phyloP scores from a whole-genome alignment of 306 rosid species.

The Trifolium fragiferum region DNA sequence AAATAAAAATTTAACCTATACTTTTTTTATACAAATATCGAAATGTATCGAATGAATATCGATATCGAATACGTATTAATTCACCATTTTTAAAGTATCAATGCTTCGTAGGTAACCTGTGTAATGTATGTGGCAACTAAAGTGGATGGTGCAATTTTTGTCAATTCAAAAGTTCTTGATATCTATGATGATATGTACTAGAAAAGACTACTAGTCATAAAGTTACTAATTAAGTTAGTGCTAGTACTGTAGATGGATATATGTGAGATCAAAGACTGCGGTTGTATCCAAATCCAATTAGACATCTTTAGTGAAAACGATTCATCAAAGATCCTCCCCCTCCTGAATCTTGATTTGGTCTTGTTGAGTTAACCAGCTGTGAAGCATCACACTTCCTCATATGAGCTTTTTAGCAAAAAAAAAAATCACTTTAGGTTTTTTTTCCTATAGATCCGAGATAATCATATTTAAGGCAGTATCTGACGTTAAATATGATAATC shows the following conservation, averaged over 20 bases:
- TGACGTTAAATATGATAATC: too few relatives aligned
- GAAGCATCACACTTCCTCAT: too few relatives aligned
- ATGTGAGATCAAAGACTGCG: not conserved
- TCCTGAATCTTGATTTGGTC: not conserved
- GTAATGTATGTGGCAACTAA: not conserved
- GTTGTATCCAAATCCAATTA: constrained; percentile 5
- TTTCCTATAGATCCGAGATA: too few relatives aligned
- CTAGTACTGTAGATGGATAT: not conserved
- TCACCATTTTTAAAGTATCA: too few relatives aligned
- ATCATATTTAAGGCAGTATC: too few relatives aligned
- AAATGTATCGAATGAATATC: too few relatives aligned
- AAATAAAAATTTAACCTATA: too few relatives aligned
- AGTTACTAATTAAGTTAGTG: not conserved
- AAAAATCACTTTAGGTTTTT: too few relatives aligned
- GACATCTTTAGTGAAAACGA: not conserved
- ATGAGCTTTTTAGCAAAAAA: too few relatives aligned
- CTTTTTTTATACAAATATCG: too few relatives aligned
- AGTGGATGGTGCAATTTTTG: not conserved
- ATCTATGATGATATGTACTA: not conserved
- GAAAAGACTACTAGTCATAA: not conserved
- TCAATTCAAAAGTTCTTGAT: not conserved
- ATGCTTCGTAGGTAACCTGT: too few relatives aligned
- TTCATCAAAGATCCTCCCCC: not conserved
- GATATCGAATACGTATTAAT: too few relatives aligned
- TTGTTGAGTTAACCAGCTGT: not conserved